Evolutionary conservation across 495 filamentous ascomycete genomes (phyloP), one percentile per base, ranked within the genome.

Genomic region (Penicillium steckii): DNA sequence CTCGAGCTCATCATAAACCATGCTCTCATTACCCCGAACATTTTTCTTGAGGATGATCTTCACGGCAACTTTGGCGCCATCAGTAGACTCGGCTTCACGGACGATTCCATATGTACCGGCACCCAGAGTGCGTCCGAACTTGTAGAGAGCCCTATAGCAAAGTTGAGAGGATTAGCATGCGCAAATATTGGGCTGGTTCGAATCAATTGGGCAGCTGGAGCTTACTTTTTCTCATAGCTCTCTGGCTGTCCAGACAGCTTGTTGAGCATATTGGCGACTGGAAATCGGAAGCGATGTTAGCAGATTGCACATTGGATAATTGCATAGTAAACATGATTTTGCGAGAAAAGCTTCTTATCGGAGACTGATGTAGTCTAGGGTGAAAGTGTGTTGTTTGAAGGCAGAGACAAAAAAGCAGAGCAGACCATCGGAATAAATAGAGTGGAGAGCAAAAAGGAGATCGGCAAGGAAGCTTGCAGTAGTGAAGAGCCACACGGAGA

Each of bases 41-140:
- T 96, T 97, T 75, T 96, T 97, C 84, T 99, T 99, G 58, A 99
- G 78, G 66, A 99, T 99, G 67, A 99, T 97, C 80, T 99, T 99
- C 67, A 99, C 80, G 17, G 94, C 94, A 37, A 95, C 94, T 74
- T 95, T 95, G 55, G 90, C 88, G 12, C 80, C 82, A 19, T 85
- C 80, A 45, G 83, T 76, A 46, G 69, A 64, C 46, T 96, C 91
- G 42, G 94, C 94, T 71, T 99, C 94, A 52, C 94, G 84, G 56
- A 99, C 94, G 62, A 99, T 97, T 57, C 94, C 94, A 76, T 99
- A 99, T 60, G 94, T 99, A 49, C 94, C 94, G 42, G 94, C 94
- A 64, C 94, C 94, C 33, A 99, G 79, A 19, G 95, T 97, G 62
- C 87, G 83, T 50, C 95, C 93, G 67, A 99, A 95, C 48, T 79